phyloP scores from a whole-genome alignment of 768 basidiomycete genomes.

The Tricholoma saponaceum region DNA sequence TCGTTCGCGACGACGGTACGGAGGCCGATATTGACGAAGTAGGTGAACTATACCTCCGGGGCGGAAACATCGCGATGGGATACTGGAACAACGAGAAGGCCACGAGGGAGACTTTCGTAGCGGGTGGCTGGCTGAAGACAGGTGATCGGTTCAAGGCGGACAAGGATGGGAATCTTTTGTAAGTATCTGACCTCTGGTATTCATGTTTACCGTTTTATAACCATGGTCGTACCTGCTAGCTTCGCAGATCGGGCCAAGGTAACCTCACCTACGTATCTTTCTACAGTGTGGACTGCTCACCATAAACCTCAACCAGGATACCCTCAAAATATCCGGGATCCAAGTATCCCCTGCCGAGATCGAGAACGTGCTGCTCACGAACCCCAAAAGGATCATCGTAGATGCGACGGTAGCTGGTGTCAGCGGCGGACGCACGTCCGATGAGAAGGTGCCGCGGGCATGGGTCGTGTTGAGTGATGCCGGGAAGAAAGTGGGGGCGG shows the following conservation, averaged over 20 bases:
- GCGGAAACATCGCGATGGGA: conserved; percentile 54
- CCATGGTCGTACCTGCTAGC: conserved; percentile 25
- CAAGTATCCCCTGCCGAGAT: conserved; percentile 83
- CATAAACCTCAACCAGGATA: conserved; percentile 45
- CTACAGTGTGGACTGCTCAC: no score
- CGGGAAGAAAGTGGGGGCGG: conserved; percentile 47
- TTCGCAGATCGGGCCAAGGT: conserved; percentile 80
- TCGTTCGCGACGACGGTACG: conserved; percentile 54
- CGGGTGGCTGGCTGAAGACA: conserved; percentile 68
- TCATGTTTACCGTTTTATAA: background rate
- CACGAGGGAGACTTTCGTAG: conserved; percentile 58
- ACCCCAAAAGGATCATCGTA: conserved; percentile 58
- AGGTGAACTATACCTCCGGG: conserved; percentile 45
- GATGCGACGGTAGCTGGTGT: conserved; percentile 77
- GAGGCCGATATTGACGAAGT: conserved; percentile 47
- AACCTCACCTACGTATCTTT: background rate
- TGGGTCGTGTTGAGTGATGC: conserved; percentile 66
- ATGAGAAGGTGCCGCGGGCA: conserved; percentile 74
- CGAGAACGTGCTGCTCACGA: conserved; percentile 57
- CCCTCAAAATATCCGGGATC: conserved; percentile 71
- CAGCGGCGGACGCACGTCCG: conserved; percentile 60
- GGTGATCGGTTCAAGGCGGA: conserved; percentile 69
- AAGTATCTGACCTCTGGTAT: conserved; percentile 16
- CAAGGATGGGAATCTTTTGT: conserved; percentile 63
- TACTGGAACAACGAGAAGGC: conserved; percentile 73